These are phyloP conservation scores for Amanita exitialis DNA, from an alignment of 768 basidiomycete genomes.

Conservation along the genomic window DNA sequence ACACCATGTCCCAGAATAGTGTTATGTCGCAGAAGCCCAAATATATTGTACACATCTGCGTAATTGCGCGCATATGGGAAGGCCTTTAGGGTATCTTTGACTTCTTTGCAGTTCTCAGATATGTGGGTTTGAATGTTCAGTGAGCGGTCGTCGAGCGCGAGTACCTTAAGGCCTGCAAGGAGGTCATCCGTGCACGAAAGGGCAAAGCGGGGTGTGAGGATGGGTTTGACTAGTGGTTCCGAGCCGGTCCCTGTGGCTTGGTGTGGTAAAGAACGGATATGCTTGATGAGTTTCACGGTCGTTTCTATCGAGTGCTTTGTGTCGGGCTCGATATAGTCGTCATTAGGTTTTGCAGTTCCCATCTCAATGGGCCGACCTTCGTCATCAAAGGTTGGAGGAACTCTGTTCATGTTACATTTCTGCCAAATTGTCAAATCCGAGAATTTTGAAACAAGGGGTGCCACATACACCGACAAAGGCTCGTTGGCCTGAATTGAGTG, in stretches of 20 bases:
- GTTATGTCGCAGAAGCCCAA: slow-evolving; percentile 63
- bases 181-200: slow-evolving; percentile 77
- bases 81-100: slow-evolving; percentile 50
- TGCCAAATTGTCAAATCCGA: slow-evolving; percentile 17
- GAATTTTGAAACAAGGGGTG: not conserved
- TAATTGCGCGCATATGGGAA: slow-evolving; percentile 64
- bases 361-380: not conserved
- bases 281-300: slow-evolving; percentile 54
- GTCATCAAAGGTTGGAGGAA: slow-evolving; percentile 35
- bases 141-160: slow-evolving; percentile 47
- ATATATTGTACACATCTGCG: slow-evolving; percentile 73
- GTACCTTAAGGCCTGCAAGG: slow-evolving; percentile 45
- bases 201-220: slow-evolving; percentile 94
- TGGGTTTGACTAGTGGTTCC: slow-evolving; percentile 71
- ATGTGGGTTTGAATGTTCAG: slow-evolving; percentile 91
- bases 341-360: not conserved
- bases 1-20: slow-evolving; percentile 88
- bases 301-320: slow-evolving; percentile 44
- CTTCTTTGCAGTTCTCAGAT: slow-evolving; percentile 72
- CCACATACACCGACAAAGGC: slow-evolving; percentile 73
- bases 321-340: slow-evolving; percentile 56
- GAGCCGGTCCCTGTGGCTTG: slow-evolving; percentile 14
- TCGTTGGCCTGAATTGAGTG: slow-evolving; percentile 47
- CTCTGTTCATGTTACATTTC: slow-evolving; percentile 89
- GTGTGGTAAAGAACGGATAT: slow-evolving; percentile 52